Base-by-base conservation (phyloP, 2,329 filamentous ascomycete species). In the Tolypocladium tundrense region DNA sequence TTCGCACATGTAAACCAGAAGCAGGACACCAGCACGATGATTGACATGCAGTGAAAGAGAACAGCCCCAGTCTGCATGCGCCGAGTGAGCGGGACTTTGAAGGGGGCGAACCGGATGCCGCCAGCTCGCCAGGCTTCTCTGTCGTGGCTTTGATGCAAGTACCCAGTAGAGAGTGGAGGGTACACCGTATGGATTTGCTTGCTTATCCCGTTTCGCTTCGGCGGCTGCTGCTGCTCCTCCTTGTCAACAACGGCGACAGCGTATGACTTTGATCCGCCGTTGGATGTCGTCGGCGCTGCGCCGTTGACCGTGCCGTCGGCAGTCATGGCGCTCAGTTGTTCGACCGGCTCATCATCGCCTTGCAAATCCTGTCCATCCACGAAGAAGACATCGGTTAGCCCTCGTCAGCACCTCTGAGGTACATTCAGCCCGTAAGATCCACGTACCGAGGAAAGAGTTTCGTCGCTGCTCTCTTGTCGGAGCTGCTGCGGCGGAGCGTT, bases 1-100 rank as follows among this genome's bases (percentile, higher is more conserved):
- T 96, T 92, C 58, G 90, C 88, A 73, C 91, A 96, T 40, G 92
- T 84, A 68, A 95, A 88, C 77, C 96, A 96, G 78, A 97, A 97
- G 59, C 87, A 72, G 6, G 90, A 88, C 6, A 96, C 80, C 64
- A 84, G 80, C 31, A 84, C 73, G n/a, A 84, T 82, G 60, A 92
- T 88, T 57, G 82, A 84, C 63, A 90, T 79, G 60, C 84, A 89
- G 72, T 92, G 88, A 64, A 85, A 80, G 10, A 92, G 76, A 14
- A 92, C 88, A 4, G 93, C 83, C 42, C 91, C 82, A 4, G 92
- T 94, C 72, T 93, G 88, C 53, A 90, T 72, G 33, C 89, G 83
- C 50, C 89, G 82, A 65, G 82, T 81, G 54, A 90, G 75, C 2
- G 89, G 88, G 27, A 92, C 80, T 59, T 86, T 86, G 62, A 90